Evolutionary conservation across 352 stramenopile species (phyloP).

Genomic region (Peronospora belbahrii): DNA sequence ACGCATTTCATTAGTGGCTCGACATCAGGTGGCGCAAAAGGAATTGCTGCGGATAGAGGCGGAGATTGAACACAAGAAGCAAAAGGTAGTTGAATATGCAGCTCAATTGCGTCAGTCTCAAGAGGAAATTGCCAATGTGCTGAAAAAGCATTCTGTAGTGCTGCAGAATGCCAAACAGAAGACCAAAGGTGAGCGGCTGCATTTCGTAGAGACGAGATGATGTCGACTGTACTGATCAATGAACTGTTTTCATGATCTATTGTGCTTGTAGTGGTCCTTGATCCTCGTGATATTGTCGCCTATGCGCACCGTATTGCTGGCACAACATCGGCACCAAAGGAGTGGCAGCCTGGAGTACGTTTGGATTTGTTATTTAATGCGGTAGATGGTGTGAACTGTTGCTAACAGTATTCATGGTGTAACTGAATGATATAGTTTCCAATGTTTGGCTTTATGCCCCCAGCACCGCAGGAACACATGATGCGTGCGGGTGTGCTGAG

Average conservation of each 20-base stretch:
- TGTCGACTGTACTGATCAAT: too few species aligned
- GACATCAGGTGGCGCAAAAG: constrained; percentile 65
- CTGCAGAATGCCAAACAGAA: constrained; percentile 52
- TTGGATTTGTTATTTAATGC: not conserved
- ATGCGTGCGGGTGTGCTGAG: constrained; percentile 79
- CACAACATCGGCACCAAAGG: constrained; percentile 60
- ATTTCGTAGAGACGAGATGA: too few species aligned
- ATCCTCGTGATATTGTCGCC: constrained; percentile 60
- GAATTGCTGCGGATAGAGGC: constrained; percentile 48
- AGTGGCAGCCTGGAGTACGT: constrained; percentile 72
- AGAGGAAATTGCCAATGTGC: constrained; percentile 54
- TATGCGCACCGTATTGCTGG: constrained; percentile 78
- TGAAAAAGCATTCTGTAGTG: constrained; percentile 58
- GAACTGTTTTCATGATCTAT: too few species aligned
- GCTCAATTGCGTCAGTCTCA: constrained; percentile 56
- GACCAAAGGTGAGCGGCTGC: constrained; percentile 47
- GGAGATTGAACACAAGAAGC: constrained; percentile 62
- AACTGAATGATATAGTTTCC: constrained; percentile 36
- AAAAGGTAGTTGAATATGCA: constrained; percentile 61
- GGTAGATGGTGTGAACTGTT: not conserved
- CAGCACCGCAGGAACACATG: constrained; percentile 78
- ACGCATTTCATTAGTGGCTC: constrained; percentile 31
- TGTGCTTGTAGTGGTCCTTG: constrained; percentile 39
- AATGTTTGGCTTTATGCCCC: constrained; percentile 84
- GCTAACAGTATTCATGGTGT: not conserved